Conservation (phyloP, 345 rosid species). For the Syzygium aqueum region DNA sequence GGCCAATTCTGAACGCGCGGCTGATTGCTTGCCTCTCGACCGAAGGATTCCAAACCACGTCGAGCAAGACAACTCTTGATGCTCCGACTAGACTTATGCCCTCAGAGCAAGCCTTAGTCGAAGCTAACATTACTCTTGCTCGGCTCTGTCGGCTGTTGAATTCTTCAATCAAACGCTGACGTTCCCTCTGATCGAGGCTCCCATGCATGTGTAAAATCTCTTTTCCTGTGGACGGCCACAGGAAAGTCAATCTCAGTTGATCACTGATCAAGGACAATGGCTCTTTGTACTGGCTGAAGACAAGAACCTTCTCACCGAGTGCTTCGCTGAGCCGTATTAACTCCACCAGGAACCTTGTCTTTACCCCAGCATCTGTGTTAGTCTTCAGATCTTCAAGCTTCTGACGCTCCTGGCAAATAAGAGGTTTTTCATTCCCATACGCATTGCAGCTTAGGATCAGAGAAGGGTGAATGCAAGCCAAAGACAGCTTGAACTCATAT, state of each 20-base stretch:
- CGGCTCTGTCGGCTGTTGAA: constrained; percentile 46
- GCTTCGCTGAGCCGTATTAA: constrained; percentile 35
- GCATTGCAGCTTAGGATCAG: constrained; percentile 3
- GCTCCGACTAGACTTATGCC: constrained; percentile 79
- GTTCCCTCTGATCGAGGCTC: constrained; percentile 12
- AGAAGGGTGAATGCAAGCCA: constrained; percentile 61
- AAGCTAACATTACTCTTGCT: constrained; percentile 65
- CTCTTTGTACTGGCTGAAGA: constrained; percentile 52
- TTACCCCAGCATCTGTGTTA: constrained; percentile 40
- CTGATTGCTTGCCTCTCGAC: constrained; percentile 85
- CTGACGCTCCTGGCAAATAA: neutral
- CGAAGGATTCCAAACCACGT: constrained; percentile 82
- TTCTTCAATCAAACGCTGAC: constrained; percentile 36
- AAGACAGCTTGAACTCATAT: constrained; percentile 24
- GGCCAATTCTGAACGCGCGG: constrained; percentile 69
- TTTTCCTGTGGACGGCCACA: constrained; percentile 32
- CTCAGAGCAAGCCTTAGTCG: constrained; percentile 63
- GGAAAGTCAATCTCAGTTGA: constrained; percentile 22
- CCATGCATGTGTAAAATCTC: constrained; percentile 53
- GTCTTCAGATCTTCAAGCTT: constrained; percentile 13
- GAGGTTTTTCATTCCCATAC: neutral
- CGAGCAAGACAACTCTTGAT: constrained; percentile 76
- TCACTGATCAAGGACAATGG: constrained; percentile 38
- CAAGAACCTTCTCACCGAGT: constrained; percentile 50
- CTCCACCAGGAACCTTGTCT: constrained; percentile 47